These are phyloP conservation scores for Blastocystis sp. DNA, from an alignment of 352 stramenopile species.

Conservation along the genomic window DNA sequence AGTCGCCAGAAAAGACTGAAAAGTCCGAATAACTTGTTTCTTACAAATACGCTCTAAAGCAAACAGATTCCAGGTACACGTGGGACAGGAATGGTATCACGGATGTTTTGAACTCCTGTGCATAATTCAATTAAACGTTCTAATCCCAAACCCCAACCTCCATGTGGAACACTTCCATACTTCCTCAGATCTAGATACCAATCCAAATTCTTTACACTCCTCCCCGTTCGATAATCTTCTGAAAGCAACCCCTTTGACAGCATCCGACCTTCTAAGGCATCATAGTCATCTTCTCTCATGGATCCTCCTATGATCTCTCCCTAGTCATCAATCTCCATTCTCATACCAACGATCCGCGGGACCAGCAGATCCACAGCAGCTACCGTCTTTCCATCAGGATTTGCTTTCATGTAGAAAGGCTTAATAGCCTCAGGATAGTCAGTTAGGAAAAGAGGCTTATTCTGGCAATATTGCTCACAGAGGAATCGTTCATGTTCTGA, in stretches of 20 bases:
- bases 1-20: not conserved
- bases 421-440: conserved; percentile 90
- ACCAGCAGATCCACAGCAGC: conserved; percentile 86
- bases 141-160: conserved; percentile 89
- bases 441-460: conserved; percentile 65
- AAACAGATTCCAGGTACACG: conserved; percentile 74
- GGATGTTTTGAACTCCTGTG: conserved; percentile 87
- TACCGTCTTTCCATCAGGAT: conserved; percentile 81
- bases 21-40: not conserved
- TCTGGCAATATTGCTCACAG: conserved; percentile 70
- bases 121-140: conserved; percentile 85
- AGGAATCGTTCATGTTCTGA: conserved; percentile 88
- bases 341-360: conserved; percentile 77
- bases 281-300: conserved; percentile 82
- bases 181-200: conserved; percentile 89
- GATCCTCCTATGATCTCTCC: conserved; percentile 75
- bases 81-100: conserved; percentile 90
- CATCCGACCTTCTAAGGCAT: conserved; percentile 76
- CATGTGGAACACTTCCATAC: conserved; percentile 77
- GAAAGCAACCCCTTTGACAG: conserved; percentile 70
- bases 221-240: conserved; percentile 53
- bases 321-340: not conserved
- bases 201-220: conserved; percentile 68
- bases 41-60: conserved; percentile 20
- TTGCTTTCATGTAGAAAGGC: conserved; percentile 91